A percentile compares a stretch with the other conserved stretches of the same genome.
These are phyloP conservation scores for Asterochloris sp. DNA, from an alignment of 139 green algal genomes.

Conservation along the genomic window DNA sequence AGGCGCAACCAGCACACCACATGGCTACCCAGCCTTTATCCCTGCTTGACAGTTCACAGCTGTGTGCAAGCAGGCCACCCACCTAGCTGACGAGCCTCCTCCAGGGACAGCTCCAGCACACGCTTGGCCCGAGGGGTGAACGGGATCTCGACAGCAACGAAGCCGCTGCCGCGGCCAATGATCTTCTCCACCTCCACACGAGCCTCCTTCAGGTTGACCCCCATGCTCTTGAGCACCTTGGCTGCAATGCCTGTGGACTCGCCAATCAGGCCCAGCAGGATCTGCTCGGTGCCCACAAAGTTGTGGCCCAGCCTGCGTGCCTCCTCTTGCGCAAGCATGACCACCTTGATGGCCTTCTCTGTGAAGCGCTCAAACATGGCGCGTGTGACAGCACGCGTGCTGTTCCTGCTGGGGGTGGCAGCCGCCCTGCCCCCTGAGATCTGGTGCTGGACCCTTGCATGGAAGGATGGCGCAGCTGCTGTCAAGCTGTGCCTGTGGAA, in stretches of 20 bases:
- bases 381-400: conserved; percentile 2
- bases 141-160: conserved; percentile 98
- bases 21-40: no score
- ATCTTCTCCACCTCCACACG: conserved; percentile 98
- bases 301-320: conserved; percentile 93
- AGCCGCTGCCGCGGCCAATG: conserved; percentile 95
- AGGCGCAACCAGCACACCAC: no score
- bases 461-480: not conserved
- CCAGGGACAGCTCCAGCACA: conserved; percentile 96
- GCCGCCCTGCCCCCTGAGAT: not conserved
- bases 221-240: conserved; percentile 97
- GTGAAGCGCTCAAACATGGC: conserved; percentile 98
- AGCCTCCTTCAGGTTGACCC: conserved; percentile 98
- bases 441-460: conserved; percentile 11
- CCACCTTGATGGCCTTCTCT: conserved; percentile 95
- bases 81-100: conserved; percentile 97
- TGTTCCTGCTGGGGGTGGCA: not conserved
- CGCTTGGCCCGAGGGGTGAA: conserved; percentile 99
- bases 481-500: no score
- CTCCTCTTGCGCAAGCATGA: conserved; percentile 99
- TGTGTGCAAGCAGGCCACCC: not conserved
- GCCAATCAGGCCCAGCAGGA: conserved; percentile 97
- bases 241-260: conserved; percentile 98
- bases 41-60: not conserved
- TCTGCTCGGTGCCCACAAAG: conserved; percentile 99